A percentile compares a stretch with the other conserved stretches of the same genome.
These are phyloP conservation scores for Angomonas deanei DNA, from an alignment of 208 protist species.

Conservation along the genomic window DNA sequence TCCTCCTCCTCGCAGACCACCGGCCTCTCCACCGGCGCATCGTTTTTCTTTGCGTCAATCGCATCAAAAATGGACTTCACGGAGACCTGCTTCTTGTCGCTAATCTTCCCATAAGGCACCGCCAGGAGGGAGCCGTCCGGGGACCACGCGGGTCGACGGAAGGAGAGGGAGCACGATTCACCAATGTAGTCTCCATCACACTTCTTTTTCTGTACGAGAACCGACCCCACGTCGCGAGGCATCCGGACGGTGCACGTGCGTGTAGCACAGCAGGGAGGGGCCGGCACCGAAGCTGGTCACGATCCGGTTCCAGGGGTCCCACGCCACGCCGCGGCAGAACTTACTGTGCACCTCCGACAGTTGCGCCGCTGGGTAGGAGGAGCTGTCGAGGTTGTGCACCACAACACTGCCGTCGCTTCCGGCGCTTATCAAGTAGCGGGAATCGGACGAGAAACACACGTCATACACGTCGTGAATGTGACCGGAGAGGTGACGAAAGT, in stretches of 20 bases:
- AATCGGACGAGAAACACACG: slow-evolving; percentile 80
- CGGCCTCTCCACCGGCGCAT: no score
- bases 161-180: slow-evolving; percentile 66
- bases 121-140: slow-evolving; percentile 75
- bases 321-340: slow-evolving; percentile 84
- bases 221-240: slow-evolving; percentile 22
- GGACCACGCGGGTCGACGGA: slow-evolving; percentile 73
- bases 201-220: slow-evolving; percentile 54
- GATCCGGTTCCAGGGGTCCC: slow-evolving; percentile 77
- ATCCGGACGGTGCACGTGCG: slow-evolving; percentile 29
- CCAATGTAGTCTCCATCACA: slow-evolving; percentile 68
- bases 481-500: slow-evolving; percentile 76
- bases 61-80: slow-evolving; percentile 3
- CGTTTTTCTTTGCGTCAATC: neutral
- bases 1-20: neutral
- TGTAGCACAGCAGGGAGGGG: slow-evolving; percentile 70
- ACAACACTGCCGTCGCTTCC: slow-evolving; percentile 72
- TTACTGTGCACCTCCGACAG: slow-evolving; percentile 57
- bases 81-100: neutral
- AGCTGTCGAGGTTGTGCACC: slow-evolving; percentile 68
- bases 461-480: slow-evolving; percentile 86
- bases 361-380: slow-evolving; percentile 63
- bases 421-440: slow-evolving; percentile 69
- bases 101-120: slow-evolving; percentile 67
- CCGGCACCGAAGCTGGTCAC: slow-evolving; percentile 61